Evolutionary conservation across 2,329 filamentous ascomycete species (phyloP).

Genomic region (Colletotrichum sp.): DNA sequence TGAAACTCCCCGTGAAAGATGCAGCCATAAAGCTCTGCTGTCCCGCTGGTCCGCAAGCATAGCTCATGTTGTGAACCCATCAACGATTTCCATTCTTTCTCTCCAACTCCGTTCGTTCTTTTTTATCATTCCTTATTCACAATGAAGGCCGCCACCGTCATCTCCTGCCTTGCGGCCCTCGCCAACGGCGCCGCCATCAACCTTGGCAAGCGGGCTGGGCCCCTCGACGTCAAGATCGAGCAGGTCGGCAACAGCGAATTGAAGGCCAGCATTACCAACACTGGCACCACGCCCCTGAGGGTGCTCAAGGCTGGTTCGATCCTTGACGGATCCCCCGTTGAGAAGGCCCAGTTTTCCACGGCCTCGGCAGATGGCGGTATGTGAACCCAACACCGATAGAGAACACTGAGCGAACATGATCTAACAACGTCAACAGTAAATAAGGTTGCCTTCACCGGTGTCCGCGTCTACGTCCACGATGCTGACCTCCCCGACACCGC

Average conservation of each 20-base stretch:
- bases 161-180: constrained; percentile 40
- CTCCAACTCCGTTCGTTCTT: not conserved
- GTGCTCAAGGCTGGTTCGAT: constrained; percentile 54
- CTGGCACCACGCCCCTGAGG: constrained; percentile 46
- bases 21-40: not conserved
- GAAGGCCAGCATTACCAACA: constrained; percentile 55
- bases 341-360: constrained; percentile 53
- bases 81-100: not conserved
- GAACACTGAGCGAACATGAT: not conserved
- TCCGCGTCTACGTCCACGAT: constrained; percentile 50
- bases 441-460: constrained; percentile 51
- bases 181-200: constrained; percentile 37
- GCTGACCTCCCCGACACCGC: constrained; percentile 44
- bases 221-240: constrained; percentile 45
- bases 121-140: not conserved
- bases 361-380: constrained; percentile 33
- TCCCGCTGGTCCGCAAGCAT: not conserved
- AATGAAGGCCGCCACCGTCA: constrained; percentile 42
- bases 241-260: constrained; percentile 50
- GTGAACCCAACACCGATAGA: constrained; percentile 16
- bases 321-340: constrained; percentile 49
- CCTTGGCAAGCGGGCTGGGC: constrained; percentile 36
- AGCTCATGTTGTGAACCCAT: not conserved
- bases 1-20: not conserved
- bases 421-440: constrained; percentile 30